Base-by-base conservation (phyloP, 2,329 filamentous ascomycete genomes). In the Nemania sp. region DNA sequence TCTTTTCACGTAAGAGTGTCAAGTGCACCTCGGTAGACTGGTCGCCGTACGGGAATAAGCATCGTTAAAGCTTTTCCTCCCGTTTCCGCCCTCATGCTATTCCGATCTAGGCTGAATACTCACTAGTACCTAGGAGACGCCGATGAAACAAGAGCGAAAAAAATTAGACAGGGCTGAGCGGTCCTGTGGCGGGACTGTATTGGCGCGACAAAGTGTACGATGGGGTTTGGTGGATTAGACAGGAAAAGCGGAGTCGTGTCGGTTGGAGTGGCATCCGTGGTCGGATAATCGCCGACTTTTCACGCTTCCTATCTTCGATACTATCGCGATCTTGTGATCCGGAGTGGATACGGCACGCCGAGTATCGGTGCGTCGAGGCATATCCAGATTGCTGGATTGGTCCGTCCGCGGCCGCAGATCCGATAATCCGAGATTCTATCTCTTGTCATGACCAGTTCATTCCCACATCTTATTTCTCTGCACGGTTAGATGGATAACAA, bases 341-440 rank as follows among this genome's bases (percentile, higher is more conserved):
- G 30, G 12, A 14, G 41, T 46, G 36, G 39, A 26, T 41, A 33
- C 34, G 33, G 45, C 14, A 49, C 3, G 63, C 63, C 63, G 63
- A 65, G 52, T 9, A 64, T 65, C 63, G 63, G 63, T 58, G 51
- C 48, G 49, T 41, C 56, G 41, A 26, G 40, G 24, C 24, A 31
- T 15, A 6, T n/a, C 15, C 31, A 17, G 44, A 30, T 6, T 12
- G n/a, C 36, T 12, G 40, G 36, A 46, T 41, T 42, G 34, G 44
- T 11, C 15, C 33, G 17, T 28, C 24, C 43, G 26, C 19, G 17
- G 26, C 30, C 30, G 33, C 23, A 20, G 26, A 17, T 7, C 8
- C 5, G 20, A 44, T 14, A n/a, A n/a, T n/a, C n/a, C n/a, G n/a
- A n/a, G n/a, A n/a, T n/a, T 34, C 20, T 30, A 42, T 34, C 6